Evolutionary conservation across 179 eudicot species (phyloP).

Genomic region (Amaranthus tricolor): DNA sequence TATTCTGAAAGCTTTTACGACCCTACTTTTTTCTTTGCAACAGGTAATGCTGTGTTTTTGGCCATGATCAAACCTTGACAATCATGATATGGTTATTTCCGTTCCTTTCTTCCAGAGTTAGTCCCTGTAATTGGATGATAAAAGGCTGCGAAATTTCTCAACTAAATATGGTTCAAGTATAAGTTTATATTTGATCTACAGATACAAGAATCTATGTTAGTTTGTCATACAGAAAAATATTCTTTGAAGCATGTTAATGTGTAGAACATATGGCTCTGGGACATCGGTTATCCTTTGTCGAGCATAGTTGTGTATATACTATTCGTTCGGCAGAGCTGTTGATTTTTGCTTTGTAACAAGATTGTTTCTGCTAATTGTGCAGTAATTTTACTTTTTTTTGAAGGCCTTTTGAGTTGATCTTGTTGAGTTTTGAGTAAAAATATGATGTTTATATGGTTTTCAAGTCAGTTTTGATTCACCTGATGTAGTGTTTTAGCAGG

Average conservation of each 20-base stretch:
- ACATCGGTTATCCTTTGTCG: background rate
- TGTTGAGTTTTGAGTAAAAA: background rate
- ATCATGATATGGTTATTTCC: constrained; percentile 1
- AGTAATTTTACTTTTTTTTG: background rate
- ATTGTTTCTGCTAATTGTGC: background rate
- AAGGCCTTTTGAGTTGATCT: background rate
- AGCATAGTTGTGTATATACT: background rate
- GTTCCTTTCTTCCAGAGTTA: constrained; percentile 1
- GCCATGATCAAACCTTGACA: constrained; percentile 35
- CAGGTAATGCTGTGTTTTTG: constrained; percentile 80
- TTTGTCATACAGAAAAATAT: background rate
- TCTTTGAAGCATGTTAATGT: background rate
- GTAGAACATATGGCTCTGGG: background rate
- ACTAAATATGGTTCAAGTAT: constrained; percentile 1
- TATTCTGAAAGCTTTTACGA: background rate
- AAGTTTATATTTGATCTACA: constrained; percentile 14
- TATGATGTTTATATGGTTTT: background rate
- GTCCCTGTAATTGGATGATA: constrained; percentile 9
- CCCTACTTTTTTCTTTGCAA: background rate
- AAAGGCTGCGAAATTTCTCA: background rate
- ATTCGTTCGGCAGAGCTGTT: background rate
- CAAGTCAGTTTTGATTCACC: background rate
- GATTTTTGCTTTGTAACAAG: background rate
- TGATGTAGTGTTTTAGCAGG: background rate
- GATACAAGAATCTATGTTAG: background rate